A percentile compares a stretch with the other conserved stretches of the same genome.
These are phyloP conservation scores for Tulasnella sp. DNA, from an alignment of 768 basidiomycete genomes.

Conservation along the genomic window DNA sequence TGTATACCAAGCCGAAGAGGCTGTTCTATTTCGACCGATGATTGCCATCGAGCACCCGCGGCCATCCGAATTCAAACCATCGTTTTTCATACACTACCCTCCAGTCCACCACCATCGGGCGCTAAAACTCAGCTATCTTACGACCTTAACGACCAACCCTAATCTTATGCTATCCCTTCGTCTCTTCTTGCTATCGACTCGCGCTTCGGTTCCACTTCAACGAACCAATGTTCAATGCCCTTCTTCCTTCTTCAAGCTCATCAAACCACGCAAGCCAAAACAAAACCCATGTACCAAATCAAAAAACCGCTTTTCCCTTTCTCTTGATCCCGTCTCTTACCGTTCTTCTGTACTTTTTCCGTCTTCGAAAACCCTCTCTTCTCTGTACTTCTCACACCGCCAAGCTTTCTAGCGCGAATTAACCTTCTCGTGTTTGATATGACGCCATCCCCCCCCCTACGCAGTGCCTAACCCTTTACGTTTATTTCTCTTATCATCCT, in stretches of 20 bases:
- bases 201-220: too few species aligned
- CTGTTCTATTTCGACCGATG: slow-evolving; percentile 34
- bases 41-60: neutral
- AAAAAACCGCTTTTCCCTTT: neutral
- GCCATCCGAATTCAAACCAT: neutral
- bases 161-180: slow-evolving; percentile 2
- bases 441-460: neutral
- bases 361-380: neutral
- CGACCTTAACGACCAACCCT: neutral
- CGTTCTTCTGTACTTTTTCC: neutral
- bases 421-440: neutral
- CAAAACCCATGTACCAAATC: slow-evolving; percentile 13
- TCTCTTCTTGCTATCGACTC: neutral
- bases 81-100: neutral
- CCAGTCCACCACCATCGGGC: neutral
- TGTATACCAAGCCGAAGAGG: slow-evolving; percentile 27
- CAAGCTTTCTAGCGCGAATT: neutral
- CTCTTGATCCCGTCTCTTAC: neutral
- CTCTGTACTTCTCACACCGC: neutral
- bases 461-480: neutral
- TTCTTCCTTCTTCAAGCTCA: neutral
- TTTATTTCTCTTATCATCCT: slow-evolving; percentile 12
- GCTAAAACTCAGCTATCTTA: neutral
- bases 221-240: too few species aligned
- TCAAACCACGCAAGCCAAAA: neutral